These are phyloP conservation scores for Nicotiana paniculata DNA, from an alignment of 257 asterid genomes.

Conservation along the genomic window DNA sequence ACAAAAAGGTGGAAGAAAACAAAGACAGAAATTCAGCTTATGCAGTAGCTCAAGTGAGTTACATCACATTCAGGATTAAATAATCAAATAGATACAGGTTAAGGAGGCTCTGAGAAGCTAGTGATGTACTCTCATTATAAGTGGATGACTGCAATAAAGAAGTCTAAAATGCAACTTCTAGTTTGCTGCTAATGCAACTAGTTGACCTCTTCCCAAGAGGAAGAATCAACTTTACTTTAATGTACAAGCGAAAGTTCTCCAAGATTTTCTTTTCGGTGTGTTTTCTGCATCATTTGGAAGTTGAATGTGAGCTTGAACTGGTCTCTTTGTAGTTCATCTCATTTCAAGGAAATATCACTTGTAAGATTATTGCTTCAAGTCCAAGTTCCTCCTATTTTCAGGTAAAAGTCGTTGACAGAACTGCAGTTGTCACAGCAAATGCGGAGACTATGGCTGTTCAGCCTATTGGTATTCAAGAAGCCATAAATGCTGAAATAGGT, in stretches of 20 bases:
- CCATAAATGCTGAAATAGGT: conserved; percentile 69
- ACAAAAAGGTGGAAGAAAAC: neutral
- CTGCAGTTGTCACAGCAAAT: conserved; percentile 59
- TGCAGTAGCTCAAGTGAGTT: neutral
- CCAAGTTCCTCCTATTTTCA: conserved; percentile 24
- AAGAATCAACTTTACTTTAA: neutral
- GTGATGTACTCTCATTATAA: neutral
- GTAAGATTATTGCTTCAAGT: neutral
- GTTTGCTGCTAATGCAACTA: neutral
- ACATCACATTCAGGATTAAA: neutral
- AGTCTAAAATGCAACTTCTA: neutral
- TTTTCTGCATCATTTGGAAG: neutral
- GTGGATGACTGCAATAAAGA: neutral
- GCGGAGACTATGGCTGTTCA: conserved; percentile 74
- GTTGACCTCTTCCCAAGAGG: neutral
- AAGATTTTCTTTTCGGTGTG: neutral
- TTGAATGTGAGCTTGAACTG: neutral
- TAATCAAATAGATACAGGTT: neutral
- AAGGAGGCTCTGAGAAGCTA: neutral
- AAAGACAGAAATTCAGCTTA: neutral
- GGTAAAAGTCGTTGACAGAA: conserved; percentile 82
- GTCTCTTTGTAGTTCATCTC: neutral
- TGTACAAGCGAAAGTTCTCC: neutral
- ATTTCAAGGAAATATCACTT: neutral
- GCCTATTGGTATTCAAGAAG: conserved; percentile 75